Base-by-base conservation (phyloP, 2,329 filamentous ascomycete genomes). In the Colletotrichum graminicola region DNA sequence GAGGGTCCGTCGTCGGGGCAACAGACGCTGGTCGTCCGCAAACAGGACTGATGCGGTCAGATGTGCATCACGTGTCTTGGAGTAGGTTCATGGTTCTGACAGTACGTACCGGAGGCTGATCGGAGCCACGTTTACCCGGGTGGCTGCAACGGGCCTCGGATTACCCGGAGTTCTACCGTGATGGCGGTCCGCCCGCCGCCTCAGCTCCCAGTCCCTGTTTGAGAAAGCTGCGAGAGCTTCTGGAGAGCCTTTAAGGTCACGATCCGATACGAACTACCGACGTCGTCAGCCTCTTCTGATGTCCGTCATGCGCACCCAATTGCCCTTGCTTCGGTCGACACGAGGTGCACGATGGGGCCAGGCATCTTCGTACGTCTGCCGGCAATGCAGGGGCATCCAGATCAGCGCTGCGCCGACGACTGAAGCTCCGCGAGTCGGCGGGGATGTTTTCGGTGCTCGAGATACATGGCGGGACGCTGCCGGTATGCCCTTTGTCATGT, bases 391-490 rank as follows among this genome's bases (percentile, higher is more conserved):
- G 78, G 79, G 82, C 62, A 89, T 92, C 59, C 89, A 91, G 77
- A 90, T 92, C 82, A 89, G 87, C 79, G 84, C 89, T 62, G 83
- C 88, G 66, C 88, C 90, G 43, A 88, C 86, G 67, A 88, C 86
- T 45, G 87, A 89, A 73, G 83, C 86, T 60, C 84, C 88, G 64
- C 81, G 80, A 62, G 79, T 84, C 55, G 82, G 82, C 69, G 82
- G 83, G 74, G 89, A 91, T 83, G 86, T 86, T 51, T 90, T 91
- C 75, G 86, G 87, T 74, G 82, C 83, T 74, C 80, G 84, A 56
- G 78, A 82, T 69, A 83, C 84, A 21, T 62, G 61, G 52, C 79
- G 84, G 75, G 86, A 89, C 75, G 81, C 84, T 61, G 84, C 88
- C 63, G 88, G 88, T 89, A 83, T 54, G 77, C 36, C 10, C 43